Evolutionary conservation across 2,329 filamentous ascomycete species (phyloP).

Genomic region (Penicillium sp.): DNA sequence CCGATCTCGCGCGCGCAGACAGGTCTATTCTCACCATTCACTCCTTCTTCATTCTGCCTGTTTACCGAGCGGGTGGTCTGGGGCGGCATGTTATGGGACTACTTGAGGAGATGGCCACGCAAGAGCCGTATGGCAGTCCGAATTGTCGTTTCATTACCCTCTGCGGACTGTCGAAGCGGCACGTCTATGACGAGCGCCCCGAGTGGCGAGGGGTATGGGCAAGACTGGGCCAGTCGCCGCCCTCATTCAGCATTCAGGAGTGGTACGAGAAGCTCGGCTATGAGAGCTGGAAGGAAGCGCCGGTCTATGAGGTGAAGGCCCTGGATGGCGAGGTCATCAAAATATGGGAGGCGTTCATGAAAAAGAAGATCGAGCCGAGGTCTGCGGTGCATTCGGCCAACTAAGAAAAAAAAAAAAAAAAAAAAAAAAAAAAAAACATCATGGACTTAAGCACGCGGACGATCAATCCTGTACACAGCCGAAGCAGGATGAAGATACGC

Average conservation of each 20-base stretch:
- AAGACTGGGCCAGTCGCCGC: conserved; percentile 7
- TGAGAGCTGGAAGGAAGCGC: conserved; percentile 28
- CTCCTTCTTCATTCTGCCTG: conserved; percentile 14
- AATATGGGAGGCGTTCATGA: conserved; percentile 25
- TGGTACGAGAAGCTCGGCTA: conserved; percentile 31
- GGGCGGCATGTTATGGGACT: conserved; percentile 20
- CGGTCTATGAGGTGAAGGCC: conserved; percentile 12
- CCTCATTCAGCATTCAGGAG: conserved; percentile 16
- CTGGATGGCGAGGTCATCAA: conserved; percentile 10
- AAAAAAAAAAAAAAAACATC: too few relatives aligned
- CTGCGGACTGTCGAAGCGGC: conserved; percentile 21
- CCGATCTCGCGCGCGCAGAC: too few relatives aligned
- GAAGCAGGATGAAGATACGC: conserved; percentile 48
- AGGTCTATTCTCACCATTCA: too few relatives aligned
- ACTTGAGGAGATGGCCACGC: conserved; percentile 16
- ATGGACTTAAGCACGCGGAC: conserved; percentile 9
- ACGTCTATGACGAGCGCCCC: conserved; percentile 20
- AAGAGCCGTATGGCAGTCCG: conserved; percentile 18
- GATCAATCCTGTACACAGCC: conserved; percentile 42
- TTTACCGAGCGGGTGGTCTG: conserved; percentile 14
- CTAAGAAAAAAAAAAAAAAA: too few relatives aligned
- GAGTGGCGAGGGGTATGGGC: conserved; percentile 15
- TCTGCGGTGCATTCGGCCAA: too few relatives aligned
- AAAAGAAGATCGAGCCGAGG: too few relatives aligned
- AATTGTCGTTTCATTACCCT: conserved; percentile 21